Conservation (phyloP, 768 basidiomycete species). For the Cystofilobasidium ferigula region DNA sequence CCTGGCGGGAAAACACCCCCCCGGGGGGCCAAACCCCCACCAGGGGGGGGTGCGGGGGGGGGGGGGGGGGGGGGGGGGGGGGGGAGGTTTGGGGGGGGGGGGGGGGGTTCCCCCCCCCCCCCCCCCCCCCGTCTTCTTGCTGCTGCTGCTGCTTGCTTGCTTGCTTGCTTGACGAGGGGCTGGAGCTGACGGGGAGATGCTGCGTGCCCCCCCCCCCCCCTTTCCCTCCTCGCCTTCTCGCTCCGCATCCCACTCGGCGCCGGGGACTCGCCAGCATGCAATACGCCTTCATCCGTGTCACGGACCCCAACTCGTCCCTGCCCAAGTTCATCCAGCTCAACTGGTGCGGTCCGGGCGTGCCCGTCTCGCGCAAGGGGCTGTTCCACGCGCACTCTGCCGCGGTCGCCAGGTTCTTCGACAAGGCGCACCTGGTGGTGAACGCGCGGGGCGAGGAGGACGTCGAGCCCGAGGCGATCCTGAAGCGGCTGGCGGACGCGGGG, state of each 20-base stretch:
- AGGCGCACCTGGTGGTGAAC: slow-evolving; percentile 72
- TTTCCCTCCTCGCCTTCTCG: neutral
- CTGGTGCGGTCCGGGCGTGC: slow-evolving; percentile 82
- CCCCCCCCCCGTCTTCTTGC: too few relatives aligned
- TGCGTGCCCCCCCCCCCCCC: neutral
- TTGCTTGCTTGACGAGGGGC: neutral
- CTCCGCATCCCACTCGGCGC: slow-evolving; percentile 8
- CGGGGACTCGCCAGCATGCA: slow-evolving; percentile 55
- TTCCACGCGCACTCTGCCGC: slow-evolving; percentile 78
- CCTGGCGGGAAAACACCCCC: too few relatives aligned
- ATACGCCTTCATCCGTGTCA: slow-evolving; percentile 77
- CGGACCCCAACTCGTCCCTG: slow-evolving; percentile 70
- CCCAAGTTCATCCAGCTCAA: slow-evolving; percentile 86
- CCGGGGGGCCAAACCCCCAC: too few relatives aligned
- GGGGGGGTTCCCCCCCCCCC: too few relatives aligned
- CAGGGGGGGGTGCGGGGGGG: too few relatives aligned
- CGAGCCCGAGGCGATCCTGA: slow-evolving; percentile 64
- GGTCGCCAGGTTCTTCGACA: slow-evolving; percentile 67
- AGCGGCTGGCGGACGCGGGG: slow-evolving; percentile 72
- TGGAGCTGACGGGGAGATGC: neutral
- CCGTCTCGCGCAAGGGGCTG: slow-evolving; percentile 78
- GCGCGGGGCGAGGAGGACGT: slow-evolving; percentile 81
- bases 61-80: too few relatives aligned
- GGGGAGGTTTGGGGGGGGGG: too few relatives aligned
- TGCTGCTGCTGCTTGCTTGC: too few relatives aligned